phyloP scores from a whole-genome alignment of 192 early-diverging fungal genomes.

The Coemansia sp. region DNA sequence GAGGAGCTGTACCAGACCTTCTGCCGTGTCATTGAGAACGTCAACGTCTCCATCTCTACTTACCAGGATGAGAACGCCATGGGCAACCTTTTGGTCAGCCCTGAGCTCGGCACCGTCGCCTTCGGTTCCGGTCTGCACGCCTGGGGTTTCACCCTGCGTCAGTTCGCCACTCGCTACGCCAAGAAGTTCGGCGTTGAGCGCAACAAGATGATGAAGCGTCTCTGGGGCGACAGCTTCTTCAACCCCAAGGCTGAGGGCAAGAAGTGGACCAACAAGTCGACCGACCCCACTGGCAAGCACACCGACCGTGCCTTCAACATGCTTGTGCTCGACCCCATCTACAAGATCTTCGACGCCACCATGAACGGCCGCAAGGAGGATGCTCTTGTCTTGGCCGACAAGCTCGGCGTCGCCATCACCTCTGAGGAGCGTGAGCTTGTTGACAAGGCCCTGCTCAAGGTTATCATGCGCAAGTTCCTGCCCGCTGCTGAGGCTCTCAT shows the following conservation, averaged over 20 bases:
- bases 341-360: constrained; percentile 91
- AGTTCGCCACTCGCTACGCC: constrained; percentile 93
- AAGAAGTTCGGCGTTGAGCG: constrained; percentile 98
- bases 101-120: constrained; percentile 92
- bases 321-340: constrained; percentile 98
- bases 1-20: constrained; percentile 93
- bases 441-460: constrained; percentile 93
- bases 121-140: constrained; percentile 99
- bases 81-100: constrained; percentile 90
- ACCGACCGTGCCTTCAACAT: constrained; percentile 96
- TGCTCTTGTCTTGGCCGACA: constrained; percentile 72
- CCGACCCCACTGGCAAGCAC: constrained; percentile 71
- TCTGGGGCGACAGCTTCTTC: constrained; percentile 99
- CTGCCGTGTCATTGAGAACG: constrained; percentile 87
- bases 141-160: constrained; percentile 98
- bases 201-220: constrained; percentile 90
- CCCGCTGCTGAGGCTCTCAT: constrained; percentile 95
- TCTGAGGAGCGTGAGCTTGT: constrained; percentile 85
- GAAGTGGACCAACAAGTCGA: constrained; percentile 89
- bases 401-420: constrained; percentile 83
- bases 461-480: constrained; percentile 97
- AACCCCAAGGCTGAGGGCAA: constrained; percentile 82
- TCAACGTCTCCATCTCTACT: constrained; percentile 96
- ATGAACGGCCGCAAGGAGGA: constrained; percentile 97
- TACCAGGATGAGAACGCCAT: constrained; percentile 78